Percentiles rank a stretch among this genome's conserved stretches.
These are phyloP conservation scores for Fusarium sulawesiense DNA, from an alignment of 2,329 filamentous ascomycete species.

Conservation along the genomic window DNA sequence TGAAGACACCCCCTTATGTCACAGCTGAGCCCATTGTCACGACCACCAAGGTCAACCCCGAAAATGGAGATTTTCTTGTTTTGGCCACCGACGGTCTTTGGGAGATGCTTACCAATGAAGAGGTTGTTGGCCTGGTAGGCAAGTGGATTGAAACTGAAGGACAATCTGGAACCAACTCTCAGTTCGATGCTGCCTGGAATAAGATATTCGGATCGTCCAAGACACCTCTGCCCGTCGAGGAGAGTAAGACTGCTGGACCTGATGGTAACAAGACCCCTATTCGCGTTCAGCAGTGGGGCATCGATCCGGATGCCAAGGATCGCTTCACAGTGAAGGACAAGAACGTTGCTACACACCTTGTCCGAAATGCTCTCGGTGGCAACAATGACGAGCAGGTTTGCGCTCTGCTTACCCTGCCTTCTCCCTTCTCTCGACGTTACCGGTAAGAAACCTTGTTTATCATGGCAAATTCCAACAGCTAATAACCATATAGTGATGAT, in stretches of 20 bases:
- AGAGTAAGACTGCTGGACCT: conserved; percentile 57
- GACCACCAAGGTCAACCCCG: conserved; percentile 89
- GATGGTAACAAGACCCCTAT: conserved; percentile 89
- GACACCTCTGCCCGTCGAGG: conserved; percentile 80
- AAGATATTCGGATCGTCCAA: conserved; percentile 66
- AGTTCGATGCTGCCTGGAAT: conserved; percentile 77
- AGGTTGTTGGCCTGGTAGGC: conserved; percentile 94
- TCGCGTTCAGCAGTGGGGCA: conserved; percentile 90
- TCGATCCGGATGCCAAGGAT: conserved; percentile 76
- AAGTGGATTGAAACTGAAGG: conserved; percentile 92
- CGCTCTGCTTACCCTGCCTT: conserved; percentile 88
- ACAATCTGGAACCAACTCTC: conserved; percentile 64
- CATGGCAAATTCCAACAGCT: not conserved
- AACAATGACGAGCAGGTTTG: conserved; percentile 94
- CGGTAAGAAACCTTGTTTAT: conserved; percentile 63
- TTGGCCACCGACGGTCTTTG: conserved; percentile 97
- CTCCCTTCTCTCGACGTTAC: conserved; percentile 91
- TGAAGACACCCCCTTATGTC: conserved; percentile 95
- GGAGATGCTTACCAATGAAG: conserved; percentile 99
- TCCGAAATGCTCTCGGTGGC: conserved; percentile 93
- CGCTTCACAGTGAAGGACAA: conserved; percentile 96
- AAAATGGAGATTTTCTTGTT: conserved; percentile 93
- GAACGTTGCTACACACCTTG: conserved; percentile 94
- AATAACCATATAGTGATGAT: conserved; percentile 75
- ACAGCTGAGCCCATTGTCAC: conserved; percentile 96